A percentile compares a stretch with the other conserved stretches of the same genome.
phyloP scores from a whole-genome alignment of 192 early-diverging fungal species.

The Entomortierella beljakovae region DNA sequence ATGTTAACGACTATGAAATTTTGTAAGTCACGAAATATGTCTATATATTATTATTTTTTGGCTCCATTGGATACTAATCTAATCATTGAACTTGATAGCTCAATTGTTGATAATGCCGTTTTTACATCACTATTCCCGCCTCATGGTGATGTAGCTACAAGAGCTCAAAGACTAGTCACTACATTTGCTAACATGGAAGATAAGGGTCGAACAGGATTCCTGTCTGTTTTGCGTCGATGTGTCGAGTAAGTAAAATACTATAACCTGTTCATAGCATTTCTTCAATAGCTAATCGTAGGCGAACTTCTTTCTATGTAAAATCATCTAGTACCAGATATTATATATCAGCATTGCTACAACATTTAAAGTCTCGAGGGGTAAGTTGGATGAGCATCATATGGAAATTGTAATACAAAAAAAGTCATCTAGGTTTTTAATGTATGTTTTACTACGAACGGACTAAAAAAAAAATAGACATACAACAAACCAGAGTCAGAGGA shows the following conservation, averaged over 20 bases:
- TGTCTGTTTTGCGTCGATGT: slow-evolving; percentile 80
- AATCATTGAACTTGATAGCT: slow-evolving; percentile 25
- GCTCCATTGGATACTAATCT: no score
- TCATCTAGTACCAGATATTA: slow-evolving; percentile 63
- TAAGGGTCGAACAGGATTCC: slow-evolving; percentile 79
- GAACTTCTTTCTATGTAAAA: no score
- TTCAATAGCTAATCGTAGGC: no score
- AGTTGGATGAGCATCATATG: no score
- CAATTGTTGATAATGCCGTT: slow-evolving; percentile 71
- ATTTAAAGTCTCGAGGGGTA: slow-evolving; percentile 74
- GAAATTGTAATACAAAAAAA: no score
- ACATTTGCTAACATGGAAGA: slow-evolving; percentile 73
- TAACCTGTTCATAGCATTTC: background rate
- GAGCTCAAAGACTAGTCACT: slow-evolving; percentile 76
- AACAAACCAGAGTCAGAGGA: slow-evolving; percentile 55
- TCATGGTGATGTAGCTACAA: slow-evolving; percentile 59
- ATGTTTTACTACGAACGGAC: no score
- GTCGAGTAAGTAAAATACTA: slow-evolving; percentile 57
- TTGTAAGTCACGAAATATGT: no score
- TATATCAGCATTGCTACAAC: slow-evolving; percentile 68
- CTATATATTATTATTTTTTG: background rate
- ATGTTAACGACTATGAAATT: slow-evolving; percentile 85
- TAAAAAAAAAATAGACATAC: background rate
- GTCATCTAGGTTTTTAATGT: no score
- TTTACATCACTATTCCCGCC: slow-evolving; percentile 73